Base-by-base conservation (phyloP, 2,329 filamentous ascomycete species). In the Fusarium sp. region DNA sequence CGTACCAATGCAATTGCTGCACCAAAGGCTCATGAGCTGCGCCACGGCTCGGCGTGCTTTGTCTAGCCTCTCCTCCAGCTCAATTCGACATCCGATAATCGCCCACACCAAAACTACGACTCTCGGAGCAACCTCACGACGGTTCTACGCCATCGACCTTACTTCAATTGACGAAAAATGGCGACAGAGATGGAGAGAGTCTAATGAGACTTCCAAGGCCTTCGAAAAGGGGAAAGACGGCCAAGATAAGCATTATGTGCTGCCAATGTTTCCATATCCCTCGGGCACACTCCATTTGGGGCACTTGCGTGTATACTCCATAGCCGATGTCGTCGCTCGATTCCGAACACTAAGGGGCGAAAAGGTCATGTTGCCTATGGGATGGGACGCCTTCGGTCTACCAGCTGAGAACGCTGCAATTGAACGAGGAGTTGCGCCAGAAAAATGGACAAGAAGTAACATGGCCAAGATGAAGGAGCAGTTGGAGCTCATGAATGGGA, bases 181-280 rank as follows among this genome's bases (percentile, higher is more conserved):
- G 89, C 86, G 85, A 7, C 79, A 82, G 47, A 80, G 77, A 72
- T 89, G 88, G 87, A 74, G 77, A 15, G 69, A 78, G 41, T 36
- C 58, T 20, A 58, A 54, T 15, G 51, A 42, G 18, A 11, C 44
- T 26, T 47, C 39, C 5, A 60, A 72, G 7, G 48, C 69, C 33
- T 18, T 73, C 39, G 72, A 58, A 18, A 69, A 65, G 55, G 59
- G 75, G 26, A 45, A 55, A 69, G 76, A 72, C 38, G 52, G 68
- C 62, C 72, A 81, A 41, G 76, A 82, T 47, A 82, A 83, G 65
- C 87, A 86, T 81, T 97, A 96, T 81, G 90, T 97, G 70, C 86
- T 97, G 61, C 92, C 95, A 74, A 98, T 98, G 95, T 97, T 97
- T 80, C 95, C 95, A 0, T 98, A 98, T 81, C 95, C 95, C 2